phyloP scores from a whole-genome alignment of 805 yeast species.

The Blastobotrys attinorum region DNA sequence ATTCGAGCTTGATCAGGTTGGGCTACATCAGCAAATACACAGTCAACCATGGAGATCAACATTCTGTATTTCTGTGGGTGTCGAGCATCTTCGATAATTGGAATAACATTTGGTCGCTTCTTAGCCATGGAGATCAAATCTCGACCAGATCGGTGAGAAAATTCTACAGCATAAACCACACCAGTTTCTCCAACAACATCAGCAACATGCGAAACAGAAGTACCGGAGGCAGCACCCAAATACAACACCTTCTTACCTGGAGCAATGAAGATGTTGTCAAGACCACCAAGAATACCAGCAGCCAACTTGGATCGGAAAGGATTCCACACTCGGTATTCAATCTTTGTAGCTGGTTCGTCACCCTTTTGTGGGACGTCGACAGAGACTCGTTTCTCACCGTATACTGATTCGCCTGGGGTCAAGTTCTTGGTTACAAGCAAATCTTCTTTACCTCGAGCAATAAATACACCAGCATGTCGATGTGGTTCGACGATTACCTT shows the following conservation, averaged over 20 bases:
- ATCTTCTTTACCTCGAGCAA: conserved; percentile 99
- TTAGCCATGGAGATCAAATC: conserved; percentile 99
- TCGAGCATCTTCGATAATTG: conserved; percentile 99
- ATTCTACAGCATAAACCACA: conserved; percentile 96
- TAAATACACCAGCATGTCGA: conserved; percentile 95
- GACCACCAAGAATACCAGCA: conserved; percentile 99
- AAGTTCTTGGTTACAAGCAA: conserved; percentile 91
- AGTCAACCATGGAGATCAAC: conserved; percentile 98
- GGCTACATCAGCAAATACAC: conserved; percentile 98
- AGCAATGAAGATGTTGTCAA: conserved; percentile 92
- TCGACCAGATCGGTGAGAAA: conserved; percentile 99
- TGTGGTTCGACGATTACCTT: conserved; percentile 98
- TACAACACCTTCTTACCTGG: conserved; percentile 98
- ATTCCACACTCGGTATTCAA: conserved; percentile 99
- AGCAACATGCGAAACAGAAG: conserved; percentile 96
- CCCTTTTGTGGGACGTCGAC: conserved; percentile 91
- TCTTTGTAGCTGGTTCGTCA: conserved; percentile 60
- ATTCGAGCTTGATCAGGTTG: conserved; percentile 99
- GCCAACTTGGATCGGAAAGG: conserved; percentile 99
- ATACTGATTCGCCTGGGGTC: conserved; percentile 98
- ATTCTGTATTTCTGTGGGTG: conserved; percentile 99
- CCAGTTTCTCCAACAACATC: conserved; percentile 99
- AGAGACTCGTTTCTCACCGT: conserved; percentile 95
- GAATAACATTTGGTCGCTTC: conserved; percentile 98
- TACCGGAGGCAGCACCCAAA: conserved; percentile 99